Base-by-base conservation (phyloP, 495 filamentous ascomycete genomes). In the Penicillium malachiteum region DNA sequence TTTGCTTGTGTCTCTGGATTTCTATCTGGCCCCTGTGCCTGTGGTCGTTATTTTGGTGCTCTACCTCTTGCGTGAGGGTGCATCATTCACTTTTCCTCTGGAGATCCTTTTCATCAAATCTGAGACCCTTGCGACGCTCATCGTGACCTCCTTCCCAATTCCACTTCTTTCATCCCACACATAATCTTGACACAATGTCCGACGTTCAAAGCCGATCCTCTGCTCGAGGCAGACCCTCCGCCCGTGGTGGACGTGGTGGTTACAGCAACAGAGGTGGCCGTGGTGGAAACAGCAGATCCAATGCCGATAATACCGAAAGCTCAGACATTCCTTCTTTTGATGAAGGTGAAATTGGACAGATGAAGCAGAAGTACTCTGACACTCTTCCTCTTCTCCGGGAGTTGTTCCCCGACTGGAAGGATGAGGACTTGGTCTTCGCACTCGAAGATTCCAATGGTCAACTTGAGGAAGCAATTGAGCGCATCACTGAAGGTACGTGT, bases 361-460 rank as follows among this genome's bases (percentile, higher is more conserved):
- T 97, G 72, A 96, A 95, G 81, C 90, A 87, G 77, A 84, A 88
- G 63, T 96, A 96, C 69, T 79, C 86, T 58, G 65, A 71, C 58
- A 86, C 91, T 71, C 77, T 97, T 59, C 75, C 71, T 48, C 84
- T 79, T 55, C 84, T 97, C 66, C 91, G 89, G 70, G 93, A 96
- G 66, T 82, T 97, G 76, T 96, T 96, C 78, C 84, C 91, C 26
- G 84, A 89, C 69, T 96, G 91, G 92, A 89, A 92, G 47, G 86
- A 92, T 56, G 89, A 94, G 65, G 91, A 97, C 68, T 81, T 97
- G 47, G 83, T 96, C 47, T 92, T 91, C 62, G 91, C 91, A 48
- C 77, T 99, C 54, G 83, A 94, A 69, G 94, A 99, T 77, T 92
- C 90, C 38, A 83, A 92, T 64, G 94, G 93, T 63, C 90, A 97